Base-by-base conservation (phyloP, 1,284 basidiomycete species). In the Cystobasidiaceae sp. region DNA sequence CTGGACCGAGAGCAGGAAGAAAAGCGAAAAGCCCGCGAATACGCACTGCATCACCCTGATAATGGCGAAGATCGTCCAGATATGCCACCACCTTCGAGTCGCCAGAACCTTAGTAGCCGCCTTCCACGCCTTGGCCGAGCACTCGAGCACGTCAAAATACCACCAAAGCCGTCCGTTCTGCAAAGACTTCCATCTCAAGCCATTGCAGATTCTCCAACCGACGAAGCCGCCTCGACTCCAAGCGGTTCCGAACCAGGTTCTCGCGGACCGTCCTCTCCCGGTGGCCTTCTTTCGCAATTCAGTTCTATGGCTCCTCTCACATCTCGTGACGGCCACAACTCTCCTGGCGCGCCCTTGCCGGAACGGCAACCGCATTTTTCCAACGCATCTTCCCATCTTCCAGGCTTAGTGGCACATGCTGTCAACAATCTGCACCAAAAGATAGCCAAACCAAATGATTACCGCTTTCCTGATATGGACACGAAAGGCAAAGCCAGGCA, bases 401-500 rank as follows among this genome's bases (percentile, higher is more conserved):
- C 54, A 23, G 25, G 30, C 21, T 6, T 56, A 41, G 25, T 56
- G 15, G 54, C 54, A 17, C 32, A 8, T 56, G 54, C 54, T 15
- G 54, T 56, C 2, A 37, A 56, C 4, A 30, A 56, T 44, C 41
- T 56, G 9, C 33, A 37, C 25, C 7, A 37, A 23, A 56, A 56
- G 39, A 15, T 56, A 1, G 19, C 37, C 8, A 56, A 56, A 32
- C 23, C 37, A 5, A 44, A 6, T 6, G 50, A 39, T 23, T 52
- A 52, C 41, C 33, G 50, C 13, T 39, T 52, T 37, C 50, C 50
- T 37, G 80, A 80, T 67, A 79, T 79, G 60, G 75, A 79, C 64
- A 75, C 76, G 0, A 82, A 80, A 19, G 82, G 82, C 0, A 77
- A 77, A 0, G 70, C 83, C 9, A 79, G 81, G 75, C 71, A 78